Evolutionary conservation across 2,329 filamentous ascomycete species (phyloP), one percentile per base, ranked within the genome.

Genomic region (Calonectria honghensis): DNA sequence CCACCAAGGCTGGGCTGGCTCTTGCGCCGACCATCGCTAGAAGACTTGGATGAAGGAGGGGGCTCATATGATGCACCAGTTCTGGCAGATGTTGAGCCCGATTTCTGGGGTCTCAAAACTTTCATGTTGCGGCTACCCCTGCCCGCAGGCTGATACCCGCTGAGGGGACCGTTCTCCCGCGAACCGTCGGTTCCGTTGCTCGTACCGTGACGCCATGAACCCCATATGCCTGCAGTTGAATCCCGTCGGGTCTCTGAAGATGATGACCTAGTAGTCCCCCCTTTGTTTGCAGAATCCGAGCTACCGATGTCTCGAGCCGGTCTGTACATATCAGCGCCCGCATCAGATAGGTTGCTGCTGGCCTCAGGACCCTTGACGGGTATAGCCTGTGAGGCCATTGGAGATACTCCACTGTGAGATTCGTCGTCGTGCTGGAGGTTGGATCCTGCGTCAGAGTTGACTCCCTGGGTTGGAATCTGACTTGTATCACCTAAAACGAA

Each of bases 91-190:
- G 86, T 86, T 0, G 93, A 90, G 29, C 86, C 85, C 7, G 93
- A 89, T 83, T 95, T 97, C 71, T 90, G 90, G 1, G 96, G 93
- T 81, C 96, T 95, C 68, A 98, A 88, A 2, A 98, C 94, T 87
- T 98, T 98, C 94, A 98, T 98, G 66, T 92, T 93, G 65, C 94
- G 91, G 20, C 89, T 86, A 24, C 87, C 85, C 63, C 92, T 88
- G 82, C 92, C 85, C 77, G 93, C 88, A 79, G 93, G 93, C 82
- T 95, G 93, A 82, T 95, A 95, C 32, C 93, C 92, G 79, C 92
- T 93, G 77, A 91, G 84, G 69, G 89, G 89, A 2, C 86, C 85
- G 77, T 85, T 88, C 75, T 91, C 91, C 72, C 88, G 90, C 13
- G 87, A 86, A 80, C 87, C 89, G 52, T 94, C 93, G 65, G 86